These are phyloP conservation scores for Aeschynomene evenia DNA, from an alignment of 306 rosid species.

Conservation along the genomic window DNA sequence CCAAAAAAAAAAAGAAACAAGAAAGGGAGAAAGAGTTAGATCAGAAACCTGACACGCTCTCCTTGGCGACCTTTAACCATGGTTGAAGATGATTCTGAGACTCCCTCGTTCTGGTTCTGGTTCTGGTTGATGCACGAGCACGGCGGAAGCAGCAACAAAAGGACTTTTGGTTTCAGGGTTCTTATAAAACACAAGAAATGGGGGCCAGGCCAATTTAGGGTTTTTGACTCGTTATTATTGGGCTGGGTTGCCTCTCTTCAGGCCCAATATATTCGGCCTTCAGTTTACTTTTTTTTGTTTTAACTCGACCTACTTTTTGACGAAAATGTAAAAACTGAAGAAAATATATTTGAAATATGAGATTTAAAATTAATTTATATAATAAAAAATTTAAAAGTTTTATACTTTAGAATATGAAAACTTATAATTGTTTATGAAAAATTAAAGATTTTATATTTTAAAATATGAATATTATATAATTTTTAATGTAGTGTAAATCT, in stretches of 20 bases:
- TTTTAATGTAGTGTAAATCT: too few relatives aligned
- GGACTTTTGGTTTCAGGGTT: not conserved
- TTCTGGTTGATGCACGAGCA: not conserved
- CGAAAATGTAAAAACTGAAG: too few relatives aligned
- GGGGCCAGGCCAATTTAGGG: not conserved
- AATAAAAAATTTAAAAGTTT: too few relatives aligned
- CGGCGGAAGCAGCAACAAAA: not conserved
- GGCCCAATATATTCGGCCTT: not conserved
- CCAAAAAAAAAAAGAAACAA: too few relatives aligned
- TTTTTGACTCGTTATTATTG: not conserved
- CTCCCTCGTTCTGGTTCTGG: not conserved
- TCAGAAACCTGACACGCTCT: conserved; percentile 77
- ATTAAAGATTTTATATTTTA: too few relatives aligned
- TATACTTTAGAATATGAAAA: too few relatives aligned
- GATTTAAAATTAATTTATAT: too few relatives aligned
- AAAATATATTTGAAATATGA: too few relatives aligned
- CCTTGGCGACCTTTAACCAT: conserved; percentile 94
- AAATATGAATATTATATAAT: too few relatives aligned
- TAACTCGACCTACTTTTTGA: too few relatives aligned
- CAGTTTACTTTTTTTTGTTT: not conserved
- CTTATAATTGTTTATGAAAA: too few relatives aligned
- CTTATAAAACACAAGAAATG: not conserved
- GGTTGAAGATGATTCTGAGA: not conserved
- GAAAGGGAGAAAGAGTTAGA: not conserved
- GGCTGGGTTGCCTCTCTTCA: not conserved